Evolutionary conservation across 2,329 filamentous ascomycete genomes (phyloP), one percentile per base, ranked within the genome.

Genomic region (Ophiostoma pallidulum): DNA sequence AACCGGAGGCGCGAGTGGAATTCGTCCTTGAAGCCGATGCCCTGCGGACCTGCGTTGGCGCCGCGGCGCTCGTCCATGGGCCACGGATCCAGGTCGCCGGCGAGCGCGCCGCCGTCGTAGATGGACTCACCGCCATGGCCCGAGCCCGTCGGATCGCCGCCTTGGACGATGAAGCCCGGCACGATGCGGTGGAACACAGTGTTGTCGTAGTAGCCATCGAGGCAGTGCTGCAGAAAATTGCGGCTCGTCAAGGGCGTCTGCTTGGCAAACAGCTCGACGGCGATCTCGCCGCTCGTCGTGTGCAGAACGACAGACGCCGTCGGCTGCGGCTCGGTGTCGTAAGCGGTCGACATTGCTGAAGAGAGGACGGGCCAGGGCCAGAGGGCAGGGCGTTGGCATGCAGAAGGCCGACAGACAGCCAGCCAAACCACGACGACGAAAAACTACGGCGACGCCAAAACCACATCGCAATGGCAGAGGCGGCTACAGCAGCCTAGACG

Each of bases 131-230:
- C 92, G 48, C 92, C 92, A 58, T 87, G 82, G 12, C 91, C 91
- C 0, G 89, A 95, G 20, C 89, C 89, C 1, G 89, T 95, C 0
- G 92, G 91, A 59, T 98, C 92, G 48, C 92, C 92, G 26, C 91
- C 92, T 61, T 98, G 92, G 10, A 97, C 70, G 53, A 98, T 86
- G 65, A 98, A 98, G 44, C 85, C 86, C 0, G 90, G 87, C 0
- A 95, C 82, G 6, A 97, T 74, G 20, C 92, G 86, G 68, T 98
- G 92, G 68, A 98, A 98, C 53, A 92, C 82, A 0, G 90, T 96
- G 61, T 84, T 82, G 58, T 88, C 83, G 70, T 97, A 98, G 71
- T 97, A 97, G 57, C 89, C 89, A 62, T 98, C 90, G 56, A 96
- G 77, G 62, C 87, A 92, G 60, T 90, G 84, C 65, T 98, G 92